Evolutionary conservation across 2,329 filamentous ascomycete genomes (phyloP).

Genomic region (Cryphonectria naterciae): DNA sequence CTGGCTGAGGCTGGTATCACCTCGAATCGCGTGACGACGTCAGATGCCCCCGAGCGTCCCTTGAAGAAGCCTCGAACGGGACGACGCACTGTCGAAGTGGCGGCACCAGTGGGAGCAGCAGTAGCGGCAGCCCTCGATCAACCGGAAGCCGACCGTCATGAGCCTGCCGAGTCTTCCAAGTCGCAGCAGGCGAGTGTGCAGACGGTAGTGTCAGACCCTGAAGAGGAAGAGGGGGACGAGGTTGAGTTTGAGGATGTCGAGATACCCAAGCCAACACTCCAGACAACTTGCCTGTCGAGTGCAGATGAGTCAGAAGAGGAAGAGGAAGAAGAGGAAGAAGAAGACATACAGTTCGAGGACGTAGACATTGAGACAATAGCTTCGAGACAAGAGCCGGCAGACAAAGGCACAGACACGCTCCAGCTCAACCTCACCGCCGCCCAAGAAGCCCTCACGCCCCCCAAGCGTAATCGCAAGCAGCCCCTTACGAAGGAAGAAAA

Average conservation of each 20-base stretch:
- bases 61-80: conserved; percentile 46
- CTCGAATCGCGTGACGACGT: conserved; percentile 33
- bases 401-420: conserved; percentile 41
- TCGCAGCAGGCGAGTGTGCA: background rate
- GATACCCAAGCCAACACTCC: conserved; percentile 52
- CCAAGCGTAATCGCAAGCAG: conserved; percentile 48
- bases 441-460: conserved; percentile 39
- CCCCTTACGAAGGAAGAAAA: conserved; percentile 59
- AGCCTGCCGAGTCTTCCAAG: background rate
- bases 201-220: conserved; percentile 19
- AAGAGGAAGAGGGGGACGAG: conserved; percentile 42
- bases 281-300: conserved; percentile 57
- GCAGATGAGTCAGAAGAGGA: conserved; percentile 49
- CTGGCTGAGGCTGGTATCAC: conserved; percentile 52
- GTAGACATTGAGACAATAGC: conserved; percentile 46
- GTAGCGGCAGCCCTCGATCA: background rate
- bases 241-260: conserved; percentile 56
- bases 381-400: conserved; percentile 27
- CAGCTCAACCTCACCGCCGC: conserved; percentile 59
- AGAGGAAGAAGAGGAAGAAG: conserved; percentile 44
- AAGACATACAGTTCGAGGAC: conserved; percentile 53
- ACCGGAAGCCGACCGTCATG: background rate
- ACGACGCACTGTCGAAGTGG: conserved; percentile 32
- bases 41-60: conserved; percentile 42
- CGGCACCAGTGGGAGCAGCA: background rate